Evolutionary conservation across 2,329 filamentous ascomycete species (phyloP).

Genomic region (Venturia asperata): DNA sequence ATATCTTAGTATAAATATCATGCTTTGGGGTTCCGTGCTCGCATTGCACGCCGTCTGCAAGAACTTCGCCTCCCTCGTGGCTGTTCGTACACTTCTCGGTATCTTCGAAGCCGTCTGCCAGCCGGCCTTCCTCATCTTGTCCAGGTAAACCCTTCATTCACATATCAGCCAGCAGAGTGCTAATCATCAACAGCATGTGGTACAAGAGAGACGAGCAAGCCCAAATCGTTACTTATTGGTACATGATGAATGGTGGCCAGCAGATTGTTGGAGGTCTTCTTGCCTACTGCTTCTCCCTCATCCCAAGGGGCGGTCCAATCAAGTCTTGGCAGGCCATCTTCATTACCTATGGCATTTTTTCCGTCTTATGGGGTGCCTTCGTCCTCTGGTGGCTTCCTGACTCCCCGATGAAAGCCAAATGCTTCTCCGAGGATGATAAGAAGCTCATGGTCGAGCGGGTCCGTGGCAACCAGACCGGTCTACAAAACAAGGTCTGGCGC

Average conservation of each 20-base stretch:
- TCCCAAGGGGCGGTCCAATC: slow-evolving; percentile 41
- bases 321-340: slow-evolving; percentile 65
- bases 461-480: slow-evolving; percentile 39
- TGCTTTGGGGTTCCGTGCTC: slow-evolving; percentile 56
- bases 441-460: slow-evolving; percentile 44
- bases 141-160: slow-evolving; percentile 29
- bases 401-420: slow-evolving; percentile 64
- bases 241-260: slow-evolving; percentile 68
- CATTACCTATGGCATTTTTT: slow-evolving; percentile 56
- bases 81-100: slow-evolving; percentile 59
- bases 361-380: slow-evolving; percentile 57
- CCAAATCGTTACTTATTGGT: slow-evolving; percentile 61
- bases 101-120: slow-evolving; percentile 66
- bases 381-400: slow-evolving; percentile 60
- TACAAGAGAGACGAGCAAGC: slow-evolving; percentile 64
- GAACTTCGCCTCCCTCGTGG: slow-evolving; percentile 53
- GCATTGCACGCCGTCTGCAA: slow-evolving; percentile 55
- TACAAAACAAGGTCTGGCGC: slow-evolving; percentile 34
- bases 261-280: slow-evolving; percentile 66
- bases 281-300: slow-evolving; percentile 45
- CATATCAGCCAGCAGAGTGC: neutral
- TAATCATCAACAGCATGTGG: slow-evolving; percentile 46
- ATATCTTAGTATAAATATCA: slow-evolving; percentile 57
- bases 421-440: slow-evolving; percentile 60
- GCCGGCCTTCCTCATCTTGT: slow-evolving; percentile 60